A percentile compares a stretch with the other conserved stretches of the same genome.
phyloP scores from a whole-genome alignment of 2,329 filamentous ascomycete genomes.

The Sporothrix globosa region DNA sequence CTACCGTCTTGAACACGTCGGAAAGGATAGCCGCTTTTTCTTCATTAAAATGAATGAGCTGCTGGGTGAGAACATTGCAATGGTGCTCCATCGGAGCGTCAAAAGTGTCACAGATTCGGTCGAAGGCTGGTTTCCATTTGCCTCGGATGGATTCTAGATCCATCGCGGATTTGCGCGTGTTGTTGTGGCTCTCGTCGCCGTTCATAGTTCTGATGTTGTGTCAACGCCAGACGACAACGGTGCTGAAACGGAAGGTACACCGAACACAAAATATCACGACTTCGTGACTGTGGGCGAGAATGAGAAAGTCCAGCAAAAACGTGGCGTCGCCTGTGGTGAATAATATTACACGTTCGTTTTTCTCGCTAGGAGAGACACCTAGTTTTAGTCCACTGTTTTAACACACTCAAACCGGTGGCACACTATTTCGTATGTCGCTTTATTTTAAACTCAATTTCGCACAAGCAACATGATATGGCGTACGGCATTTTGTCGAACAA shows the following conservation, averaged over 20 bases:
- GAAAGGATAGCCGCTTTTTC: conserved; percentile 21
- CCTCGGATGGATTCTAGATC: neutral
- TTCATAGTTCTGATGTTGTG: neutral
- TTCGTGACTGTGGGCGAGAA: no score
- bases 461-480: neutral
- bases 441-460: neutral
- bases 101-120: conserved; percentile 8
- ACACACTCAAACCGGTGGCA: no score
- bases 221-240: neutral
- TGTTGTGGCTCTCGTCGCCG: neutral
- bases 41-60: conserved; percentile 24
- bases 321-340: no score
- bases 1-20: neutral
- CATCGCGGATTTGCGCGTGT: neutral
- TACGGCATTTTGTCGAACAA: neutral
- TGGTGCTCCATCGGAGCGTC: conserved; percentile 7
- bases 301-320: no score
- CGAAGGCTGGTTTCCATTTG: conserved; percentile 5
- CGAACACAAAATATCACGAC: no score
- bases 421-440: no score
- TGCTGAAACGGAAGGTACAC: no score
- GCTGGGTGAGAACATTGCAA: conserved; percentile 9
- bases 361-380: no score
- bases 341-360: no score
- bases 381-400: no score